These are phyloP conservation scores for Calonectria pauciramosa DNA, from an alignment of 2,329 filamentous ascomycete genomes.

Conservation along the genomic window DNA sequence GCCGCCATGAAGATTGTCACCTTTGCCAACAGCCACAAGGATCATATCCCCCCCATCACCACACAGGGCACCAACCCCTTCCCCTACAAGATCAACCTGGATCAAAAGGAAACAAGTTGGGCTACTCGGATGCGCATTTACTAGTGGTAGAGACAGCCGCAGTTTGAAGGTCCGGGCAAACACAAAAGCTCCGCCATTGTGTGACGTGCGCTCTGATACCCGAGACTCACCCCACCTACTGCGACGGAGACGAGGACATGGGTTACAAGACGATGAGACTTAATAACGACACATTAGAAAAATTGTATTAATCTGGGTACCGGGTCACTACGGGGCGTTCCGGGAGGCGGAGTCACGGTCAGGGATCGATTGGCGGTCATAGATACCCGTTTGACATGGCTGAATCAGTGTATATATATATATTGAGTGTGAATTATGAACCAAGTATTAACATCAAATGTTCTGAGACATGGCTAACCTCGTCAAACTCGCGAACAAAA, in stretches of 20 bases:
- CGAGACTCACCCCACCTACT: slow-evolving; percentile 1
- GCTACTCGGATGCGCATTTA: slow-evolving; percentile 84
- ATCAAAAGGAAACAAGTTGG: slow-evolving; percentile 84
- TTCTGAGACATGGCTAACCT: neutral
- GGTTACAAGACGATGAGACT: neutral
- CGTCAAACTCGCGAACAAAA: neutral
- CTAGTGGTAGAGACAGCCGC: slow-evolving; percentile 48
- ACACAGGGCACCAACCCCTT: slow-evolving; percentile 95
- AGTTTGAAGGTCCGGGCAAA: neutral
- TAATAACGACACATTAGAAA: neutral
- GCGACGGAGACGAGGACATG: neutral
- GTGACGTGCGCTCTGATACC: neutral
- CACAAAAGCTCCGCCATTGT: neutral
- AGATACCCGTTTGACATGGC: slow-evolving; percentile 41
- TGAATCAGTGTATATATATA: neutral
- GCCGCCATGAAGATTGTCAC: slow-evolving; percentile 92
- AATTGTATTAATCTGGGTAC: slow-evolving; percentile 19
- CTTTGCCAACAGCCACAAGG: slow-evolving; percentile 89
- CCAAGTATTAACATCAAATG: neutral
- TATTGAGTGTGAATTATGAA: neutral
- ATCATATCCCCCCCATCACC: slow-evolving; percentile 97
- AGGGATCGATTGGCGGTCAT: slow-evolving; percentile 31
- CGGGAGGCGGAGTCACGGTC: slow-evolving; percentile 22
- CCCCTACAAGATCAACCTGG: slow-evolving; percentile 92
- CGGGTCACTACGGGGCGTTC: slow-evolving; percentile 34